phyloP scores from a whole-genome alignment of 2,329 filamentous ascomycete species.

The Aspergillus pseudoviridinutans region DNA sequence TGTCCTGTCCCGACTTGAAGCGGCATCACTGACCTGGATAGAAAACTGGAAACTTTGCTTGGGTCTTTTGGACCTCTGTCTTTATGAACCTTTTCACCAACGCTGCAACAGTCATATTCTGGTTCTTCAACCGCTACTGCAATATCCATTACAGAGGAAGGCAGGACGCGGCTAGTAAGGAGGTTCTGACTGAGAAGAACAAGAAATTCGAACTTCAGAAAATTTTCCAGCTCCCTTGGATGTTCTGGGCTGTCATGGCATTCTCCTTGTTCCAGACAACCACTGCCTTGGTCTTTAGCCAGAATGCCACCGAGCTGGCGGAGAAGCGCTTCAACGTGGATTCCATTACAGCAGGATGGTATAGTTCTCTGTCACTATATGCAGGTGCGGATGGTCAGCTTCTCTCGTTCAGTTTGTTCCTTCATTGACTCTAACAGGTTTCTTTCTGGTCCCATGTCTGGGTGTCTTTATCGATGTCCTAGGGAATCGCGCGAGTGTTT shows the following conservation, averaged over 20 bases:
- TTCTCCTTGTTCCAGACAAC: slow-evolving; percentile 59
- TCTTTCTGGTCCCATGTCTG: slow-evolving; percentile 56
- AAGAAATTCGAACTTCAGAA: slow-evolving; percentile 55
- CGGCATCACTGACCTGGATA: slow-evolving; percentile 14
- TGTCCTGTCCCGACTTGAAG: slow-evolving; percentile 1
- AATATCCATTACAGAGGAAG: slow-evolving; percentile 46
- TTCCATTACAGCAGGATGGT: slow-evolving; percentile 57
- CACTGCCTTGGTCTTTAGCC: slow-evolving; percentile 51
- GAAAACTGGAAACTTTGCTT: slow-evolving; percentile 57
- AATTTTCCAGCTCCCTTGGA: slow-evolving; percentile 56
- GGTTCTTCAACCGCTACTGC: slow-evolving; percentile 52
- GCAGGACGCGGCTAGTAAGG: slow-evolving; percentile 55
- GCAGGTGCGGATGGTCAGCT: slow-evolving; percentile 26
- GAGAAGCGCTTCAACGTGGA: slow-evolving; percentile 57
- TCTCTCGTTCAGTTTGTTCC: not conserved
- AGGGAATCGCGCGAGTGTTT: slow-evolving; percentile 49
- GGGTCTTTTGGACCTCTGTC: slow-evolving; percentile 61
- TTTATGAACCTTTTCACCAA: slow-evolving; percentile 65
- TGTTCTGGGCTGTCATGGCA: slow-evolving; percentile 53
- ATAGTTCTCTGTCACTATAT: slow-evolving; percentile 55
- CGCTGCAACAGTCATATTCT: slow-evolving; percentile 50
- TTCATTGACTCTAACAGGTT: slow-evolving; percentile 26
- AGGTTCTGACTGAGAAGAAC: slow-evolving; percentile 57
- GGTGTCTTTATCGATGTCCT: slow-evolving; percentile 55
- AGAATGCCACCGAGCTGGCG: slow-evolving; percentile 59